Evolutionary conservation across 2,329 filamentous ascomycete genomes (phyloP), one percentile per base, ranked within the genome.

Genomic region (Fusarium albosuccineum): DNA sequence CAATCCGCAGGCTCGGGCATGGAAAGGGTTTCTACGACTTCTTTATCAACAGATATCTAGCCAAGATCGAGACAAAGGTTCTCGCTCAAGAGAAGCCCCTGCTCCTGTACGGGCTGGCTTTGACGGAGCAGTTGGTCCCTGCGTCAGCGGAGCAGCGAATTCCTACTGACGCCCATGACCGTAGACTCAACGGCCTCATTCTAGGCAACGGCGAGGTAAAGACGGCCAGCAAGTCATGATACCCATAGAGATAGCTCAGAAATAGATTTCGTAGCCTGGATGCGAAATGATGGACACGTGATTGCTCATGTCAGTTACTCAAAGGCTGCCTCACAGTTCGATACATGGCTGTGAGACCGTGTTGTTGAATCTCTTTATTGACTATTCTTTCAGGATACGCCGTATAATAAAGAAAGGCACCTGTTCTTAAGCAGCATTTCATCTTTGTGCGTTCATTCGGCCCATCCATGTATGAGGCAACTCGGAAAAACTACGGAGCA

Each of bases 1-100:
- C 81, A 11, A 86, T 96, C 63, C 87, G 91, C 70, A 87, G 96
- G 71, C 85, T 98, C 17, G 96, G 96, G 40, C 96, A 99, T 79
- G 96, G 96, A 58, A 97, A 93, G 79, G 96, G 96, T 33, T 99
- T 97, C 81, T 99, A 99, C 83, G 96, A 99, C 82, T 92, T 90
- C 78, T 99, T 97, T 79, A 81, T 99, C 75, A 88, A 91, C 74
- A 88, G 91, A 70, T 97, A 94, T 73, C 77, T 81, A 53, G 76
- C 85, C 77, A 85, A 78, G 78, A 62, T 73, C 29, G 77, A 76
- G 46, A 68, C 78, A 48, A 74, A 76, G 57, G 74, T 76, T 41
- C 75, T 75, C 37, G 74, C 74, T 41, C 70, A 76, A 33, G 72
- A 76, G 52, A 74, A 76, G 57, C 76, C 81, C 73, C 77, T 87